Evolutionary conservation across 1,139 yeast species (phyloP).

Genomic region (Yamadazyma sp.): DNA sequence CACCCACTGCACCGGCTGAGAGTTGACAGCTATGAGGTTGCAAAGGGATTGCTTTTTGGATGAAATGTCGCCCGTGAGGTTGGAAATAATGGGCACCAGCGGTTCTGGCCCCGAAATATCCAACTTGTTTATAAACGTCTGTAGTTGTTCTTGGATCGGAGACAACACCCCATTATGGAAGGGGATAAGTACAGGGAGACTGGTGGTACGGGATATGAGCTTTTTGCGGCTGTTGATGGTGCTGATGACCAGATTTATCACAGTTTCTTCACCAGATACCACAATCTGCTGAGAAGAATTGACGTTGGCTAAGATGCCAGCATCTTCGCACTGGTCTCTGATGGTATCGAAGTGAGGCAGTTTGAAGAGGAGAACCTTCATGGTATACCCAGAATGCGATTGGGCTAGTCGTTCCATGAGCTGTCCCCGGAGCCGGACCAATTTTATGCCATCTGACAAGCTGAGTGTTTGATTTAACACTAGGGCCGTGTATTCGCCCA

Average conservation of each 20-base stretch:
- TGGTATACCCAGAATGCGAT: constrained; percentile 23
- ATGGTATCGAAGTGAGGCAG: constrained; percentile 21
- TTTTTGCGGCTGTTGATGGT: constrained; percentile 18
- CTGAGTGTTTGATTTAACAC: constrained; percentile 41
- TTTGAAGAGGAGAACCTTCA: constrained; percentile 37
- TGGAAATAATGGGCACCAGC: constrained; percentile 30
- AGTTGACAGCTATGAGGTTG: constrained; percentile 35
- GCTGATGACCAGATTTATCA: constrained; percentile 20
- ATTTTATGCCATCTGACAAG: constrained; percentile 40
- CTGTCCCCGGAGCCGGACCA: constrained; percentile 52
- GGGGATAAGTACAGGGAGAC: constrained; percentile 52
- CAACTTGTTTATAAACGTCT: not conserved
- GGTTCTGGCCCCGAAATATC: not conserved
- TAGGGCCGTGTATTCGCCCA: constrained; percentile 59
- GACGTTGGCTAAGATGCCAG: constrained; percentile 38
- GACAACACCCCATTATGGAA: constrained; percentile 47
- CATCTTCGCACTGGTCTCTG: constrained; percentile 18
- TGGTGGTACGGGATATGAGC: constrained; percentile 24
- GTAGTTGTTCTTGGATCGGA: constrained; percentile 35
- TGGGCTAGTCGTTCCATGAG: constrained; percentile 41
- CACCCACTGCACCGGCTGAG: constrained; percentile 46
- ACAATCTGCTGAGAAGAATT: constrained; percentile 46
- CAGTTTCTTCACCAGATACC: constrained; percentile 38
- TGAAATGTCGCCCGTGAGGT: constrained; percentile 30
- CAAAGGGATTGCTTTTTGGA: constrained; percentile 7